Evolutionary conservation across 2,329 filamentous ascomycete species (phyloP), one percentile per base, ranked within the genome.

Genomic region (Acarospora socialis): DNA sequence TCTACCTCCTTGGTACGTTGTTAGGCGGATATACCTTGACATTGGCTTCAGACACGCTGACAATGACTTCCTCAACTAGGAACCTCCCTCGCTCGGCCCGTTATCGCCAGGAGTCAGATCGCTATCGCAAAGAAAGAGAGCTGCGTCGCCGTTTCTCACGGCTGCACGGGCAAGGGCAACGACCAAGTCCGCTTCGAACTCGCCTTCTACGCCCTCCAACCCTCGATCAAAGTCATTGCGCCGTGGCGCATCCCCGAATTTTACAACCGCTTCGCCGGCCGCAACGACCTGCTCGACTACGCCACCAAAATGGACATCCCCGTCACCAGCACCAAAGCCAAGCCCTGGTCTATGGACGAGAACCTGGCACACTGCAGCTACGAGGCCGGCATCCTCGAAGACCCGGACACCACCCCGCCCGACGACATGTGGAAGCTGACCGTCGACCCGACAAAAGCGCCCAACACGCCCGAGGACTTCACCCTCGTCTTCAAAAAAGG

Each of bases 381-480:
- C 56, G 82, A 92, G 63, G 76, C 76, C 31, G 81, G 81, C 50
- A 76, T 76, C 41, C 66, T 82, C 37, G 77, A 81, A 57, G 71
- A 73, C 42, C 66, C 66, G 25, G 57, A 68, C 50, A 61, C 67
- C 46, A 73, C 75, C 37, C 71, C 80, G 21, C 79, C 80, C 34
- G 64, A 69, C 45, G 78, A 86, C 53, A 80, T 87, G 73, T 87
- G 81, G 81, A 86, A 73, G 48, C 63, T 77, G 47, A 68, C 66
- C n/a, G 49, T 46, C 35, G 50, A 52, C 24, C 51, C 51, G 13
- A 35, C 35, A 12, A 42, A 39, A 8, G 50, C 52, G 4, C 40
- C 44, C 13, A 32, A 47, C 22, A 34, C 33, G 17, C 39, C 40
- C 3, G 37, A 38, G 25, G 43, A 46, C 33, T 32, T 48, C 30